A percentile compares a stretch with the other conserved stretches of the same genome.
These are phyloP conservation scores for Colletotrichum sp. DNA, from an alignment of 2,329 filamentous ascomycete genomes.

Conservation along the genomic window DNA sequence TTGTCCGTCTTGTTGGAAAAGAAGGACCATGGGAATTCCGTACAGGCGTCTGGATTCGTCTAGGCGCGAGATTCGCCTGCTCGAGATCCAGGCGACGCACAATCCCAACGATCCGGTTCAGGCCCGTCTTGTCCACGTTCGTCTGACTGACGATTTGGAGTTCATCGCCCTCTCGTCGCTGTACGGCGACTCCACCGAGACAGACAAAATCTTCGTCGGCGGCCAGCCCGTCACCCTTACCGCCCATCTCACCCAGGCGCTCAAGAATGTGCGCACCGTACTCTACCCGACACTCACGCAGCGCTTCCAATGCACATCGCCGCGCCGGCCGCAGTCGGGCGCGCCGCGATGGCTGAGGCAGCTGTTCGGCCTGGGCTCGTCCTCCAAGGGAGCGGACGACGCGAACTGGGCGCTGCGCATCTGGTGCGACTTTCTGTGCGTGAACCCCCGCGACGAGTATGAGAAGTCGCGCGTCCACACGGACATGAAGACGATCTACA, in stretches of 20 bases:
- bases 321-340: slow-evolving; percentile 18
- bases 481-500: slow-evolving; percentile 34
- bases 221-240: slow-evolving; percentile 30
- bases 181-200: slow-evolving; percentile 30
- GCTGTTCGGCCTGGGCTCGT: slow-evolving; percentile 21
- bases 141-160: slow-evolving; percentile 28
- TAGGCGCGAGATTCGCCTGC: slow-evolving; percentile 34
- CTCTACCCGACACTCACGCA: slow-evolving; percentile 31
- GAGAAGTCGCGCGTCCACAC: slow-evolving; percentile 31
- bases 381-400: neutral
- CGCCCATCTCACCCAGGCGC: slow-evolving; percentile 31
- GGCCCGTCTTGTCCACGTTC: slow-evolving; percentile 37
- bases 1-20: neutral
- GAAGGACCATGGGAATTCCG: neutral
- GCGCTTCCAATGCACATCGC: slow-evolving; percentile 21
- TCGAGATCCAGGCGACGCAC: slow-evolving; percentile 34
- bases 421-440: slow-evolving; percentile 36
- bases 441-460: slow-evolving; percentile 30
- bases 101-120: slow-evolving; percentile 31
- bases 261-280: slow-evolving; percentile 36
- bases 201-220: slow-evolving; percentile 33
- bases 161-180: slow-evolving; percentile 35
- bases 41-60: slow-evolving; percentile 26
- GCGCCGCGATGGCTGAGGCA: slow-evolving; percentile 23
- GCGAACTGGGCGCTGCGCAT: slow-evolving; percentile 25